A percentile compares a stretch with the other conserved stretches of the same genome.
Evolutionary conservation across 1,284 basidiomycete genomes (phyloP).

Genomic region (Cryptococcus jaspeensis): DNA sequence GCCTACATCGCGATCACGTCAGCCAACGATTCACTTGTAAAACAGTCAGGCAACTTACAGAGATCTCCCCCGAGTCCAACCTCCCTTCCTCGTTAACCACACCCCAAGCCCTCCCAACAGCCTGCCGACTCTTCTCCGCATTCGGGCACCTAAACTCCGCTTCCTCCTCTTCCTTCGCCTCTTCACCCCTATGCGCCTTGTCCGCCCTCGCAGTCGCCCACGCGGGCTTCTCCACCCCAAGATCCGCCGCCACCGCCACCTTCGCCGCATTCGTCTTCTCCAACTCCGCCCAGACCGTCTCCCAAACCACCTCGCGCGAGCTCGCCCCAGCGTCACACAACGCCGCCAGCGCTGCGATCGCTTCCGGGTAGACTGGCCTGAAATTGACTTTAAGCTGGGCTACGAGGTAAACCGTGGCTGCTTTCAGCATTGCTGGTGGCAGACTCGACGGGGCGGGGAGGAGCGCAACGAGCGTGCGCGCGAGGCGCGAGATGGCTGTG

Average conservation of each 20-base stretch:
- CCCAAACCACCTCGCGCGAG: slow-evolving; percentile 72
- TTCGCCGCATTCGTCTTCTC: slow-evolving; percentile 39
- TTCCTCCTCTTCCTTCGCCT: slow-evolving; percentile 45
- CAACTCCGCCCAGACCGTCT: slow-evolving; percentile 65
- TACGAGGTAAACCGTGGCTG: slow-evolving; percentile 43
- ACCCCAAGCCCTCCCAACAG: slow-evolving; percentile 25
- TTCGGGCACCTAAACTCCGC: slow-evolving; percentile 47
- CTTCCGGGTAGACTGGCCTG: slow-evolving; percentile 82
- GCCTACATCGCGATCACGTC: slow-evolving; percentile 53
- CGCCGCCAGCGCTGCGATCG: slow-evolving; percentile 64
- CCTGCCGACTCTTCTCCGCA: slow-evolving; percentile 23
- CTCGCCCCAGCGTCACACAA: slow-evolving; percentile 54
- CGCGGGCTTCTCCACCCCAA: slow-evolving; percentile 32
- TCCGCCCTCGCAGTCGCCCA: slow-evolving; percentile 26
- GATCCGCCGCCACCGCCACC: slow-evolving; percentile 23
- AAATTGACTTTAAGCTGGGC: slow-evolving; percentile 85
- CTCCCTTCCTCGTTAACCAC: slow-evolving; percentile 21
- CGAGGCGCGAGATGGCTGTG: slow-evolving; percentile 58
- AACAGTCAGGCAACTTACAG: slow-evolving; percentile 23
- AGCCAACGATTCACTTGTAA: slow-evolving; percentile 1
- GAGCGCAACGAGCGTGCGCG: slow-evolving; percentile 34
- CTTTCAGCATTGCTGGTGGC: slow-evolving; percentile 56
- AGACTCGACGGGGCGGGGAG: slow-evolving; percentile 14
- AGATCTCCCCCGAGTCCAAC: slow-evolving; percentile 35
- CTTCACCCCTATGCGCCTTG: slow-evolving; percentile 26